These are phyloP conservation scores for Passalora sequoiae DNA, from an alignment of 2,329 filamentous ascomycete genomes.

Conservation along the genomic window DNA sequence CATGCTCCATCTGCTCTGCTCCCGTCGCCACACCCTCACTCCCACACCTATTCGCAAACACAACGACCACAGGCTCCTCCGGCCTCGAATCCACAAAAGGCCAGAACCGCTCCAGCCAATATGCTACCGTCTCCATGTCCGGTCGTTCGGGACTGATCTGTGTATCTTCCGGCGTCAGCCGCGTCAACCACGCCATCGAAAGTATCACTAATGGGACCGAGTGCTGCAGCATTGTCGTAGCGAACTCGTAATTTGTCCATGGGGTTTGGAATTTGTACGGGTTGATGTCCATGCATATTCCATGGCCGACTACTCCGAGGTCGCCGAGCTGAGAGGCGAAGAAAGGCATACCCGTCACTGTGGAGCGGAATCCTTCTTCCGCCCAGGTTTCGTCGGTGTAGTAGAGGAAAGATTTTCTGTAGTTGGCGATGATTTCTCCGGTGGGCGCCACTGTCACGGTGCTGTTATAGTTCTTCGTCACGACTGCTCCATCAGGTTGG, in stretches of 20 bases:
- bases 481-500: conserved; percentile 7
- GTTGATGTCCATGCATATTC: conserved; percentile 58
- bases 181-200: conserved; percentile 73
- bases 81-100: conserved; percentile 44
- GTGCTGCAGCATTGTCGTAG: conserved; percentile 52
- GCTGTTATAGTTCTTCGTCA: conserved; percentile 50
- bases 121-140: conserved; percentile 67
- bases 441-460: conserved; percentile 53
- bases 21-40: conserved; percentile 44
- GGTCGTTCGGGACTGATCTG: conserved; percentile 49
- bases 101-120: conserved; percentile 68
- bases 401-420: conserved; percentile 61
- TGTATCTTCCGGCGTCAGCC: conserved; percentile 46
- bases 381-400: conserved; percentile 64
- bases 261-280: conserved; percentile 57
- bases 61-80: conserved; percentile 58
- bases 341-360: conserved; percentile 18
- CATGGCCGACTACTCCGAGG: conserved; percentile 38
- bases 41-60: conserved; percentile 67
- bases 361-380: conserved; percentile 22
- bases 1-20: conserved; percentile 27
- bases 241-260: conserved; percentile 55
- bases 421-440: conserved; percentile 54
- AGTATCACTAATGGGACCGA: conserved; percentile 61
- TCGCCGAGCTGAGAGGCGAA: conserved; percentile 39